phyloP scores from a whole-genome alignment of 257 asterid genomes.

The Eustoma russellianum region DNA sequence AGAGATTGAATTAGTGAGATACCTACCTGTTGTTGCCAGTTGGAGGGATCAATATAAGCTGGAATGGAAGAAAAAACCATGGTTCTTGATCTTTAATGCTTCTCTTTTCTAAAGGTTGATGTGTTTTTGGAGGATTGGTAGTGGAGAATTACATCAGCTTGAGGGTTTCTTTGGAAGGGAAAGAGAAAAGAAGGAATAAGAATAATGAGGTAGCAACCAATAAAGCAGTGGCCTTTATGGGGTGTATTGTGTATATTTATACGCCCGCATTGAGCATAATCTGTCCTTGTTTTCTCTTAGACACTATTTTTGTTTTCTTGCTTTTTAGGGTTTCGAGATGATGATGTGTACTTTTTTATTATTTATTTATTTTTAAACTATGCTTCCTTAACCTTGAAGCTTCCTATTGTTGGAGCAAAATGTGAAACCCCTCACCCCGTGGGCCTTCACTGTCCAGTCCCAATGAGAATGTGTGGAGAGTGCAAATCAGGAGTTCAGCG shows the following conservation, averaged over 20 bases:
- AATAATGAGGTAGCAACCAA: slow-evolving; percentile 63
- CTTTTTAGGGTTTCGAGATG: slow-evolving; percentile 63
- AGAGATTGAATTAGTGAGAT: slow-evolving; percentile 4
- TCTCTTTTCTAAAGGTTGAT: slow-evolving; percentile 76
- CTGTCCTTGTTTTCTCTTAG: slow-evolving; percentile 40
- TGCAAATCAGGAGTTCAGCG: too few relatives aligned
- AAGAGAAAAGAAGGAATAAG: slow-evolving; percentile 27
- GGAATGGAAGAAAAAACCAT: slow-evolving; percentile 95
- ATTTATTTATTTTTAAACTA: too few relatives aligned
- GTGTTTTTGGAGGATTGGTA: slow-evolving; percentile 37
- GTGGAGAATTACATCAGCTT: slow-evolving; percentile 94
- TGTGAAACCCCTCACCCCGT: too few relatives aligned
- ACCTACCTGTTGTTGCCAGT: slow-evolving; percentile 91
- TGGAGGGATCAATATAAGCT: slow-evolving; percentile 95
- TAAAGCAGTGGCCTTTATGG: slow-evolving; percentile 73
- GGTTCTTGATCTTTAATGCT: slow-evolving; percentile 33
- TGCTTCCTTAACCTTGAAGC: too few relatives aligned
- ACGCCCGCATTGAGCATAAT: slow-evolving; percentile 9
- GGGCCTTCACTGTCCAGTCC: too few relatives aligned
- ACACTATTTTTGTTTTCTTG: slow-evolving; percentile 46
- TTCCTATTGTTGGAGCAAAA: too few relatives aligned
- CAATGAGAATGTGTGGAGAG: too few relatives aligned
- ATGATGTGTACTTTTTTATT: slow-evolving; percentile 12
- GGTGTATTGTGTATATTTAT: slow-evolving; percentile 27
- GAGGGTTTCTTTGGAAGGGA: slow-evolving; percentile 23